Conservation (phyloP, 1,284 basidiomycete genomes). For the Coniferiporia sulphurascens region DNA sequence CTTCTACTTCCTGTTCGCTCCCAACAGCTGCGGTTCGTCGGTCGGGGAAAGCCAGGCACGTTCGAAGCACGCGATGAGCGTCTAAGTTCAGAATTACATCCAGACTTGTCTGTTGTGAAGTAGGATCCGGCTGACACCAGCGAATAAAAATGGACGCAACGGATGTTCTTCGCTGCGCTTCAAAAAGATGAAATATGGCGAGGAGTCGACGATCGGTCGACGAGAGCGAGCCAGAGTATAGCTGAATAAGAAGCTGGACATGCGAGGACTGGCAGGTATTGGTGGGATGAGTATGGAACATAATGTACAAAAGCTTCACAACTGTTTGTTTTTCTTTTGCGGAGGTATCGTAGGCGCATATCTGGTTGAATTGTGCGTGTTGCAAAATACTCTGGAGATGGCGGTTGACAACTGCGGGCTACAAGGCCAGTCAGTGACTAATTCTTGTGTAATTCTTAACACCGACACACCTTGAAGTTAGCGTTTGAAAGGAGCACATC, state of each 20-base stretch:
- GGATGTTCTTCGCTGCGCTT: conserved; percentile 64
- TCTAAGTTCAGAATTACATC: conserved; percentile 73
- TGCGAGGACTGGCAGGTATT: conserved; percentile 83
- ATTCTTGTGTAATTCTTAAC: neutral
- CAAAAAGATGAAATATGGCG: conserved; percentile 75
- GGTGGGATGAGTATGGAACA: conserved; percentile 72
- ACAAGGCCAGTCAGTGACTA: neutral
- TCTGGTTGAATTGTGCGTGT: conserved; percentile 50
- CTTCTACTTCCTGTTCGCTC: conserved; percentile 30
- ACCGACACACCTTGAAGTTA: conserved; percentile 53
- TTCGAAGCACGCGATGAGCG: conserved; percentile 61
- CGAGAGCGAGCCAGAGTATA: conserved; percentile 73
- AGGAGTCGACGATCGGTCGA: conserved; percentile 62
- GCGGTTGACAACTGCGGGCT: conserved; percentile 62
- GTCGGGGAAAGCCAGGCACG: conserved; percentile 69
- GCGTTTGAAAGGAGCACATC: conserved; percentile 38
- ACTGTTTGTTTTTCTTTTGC: conserved; percentile 39
- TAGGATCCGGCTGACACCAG: conserved; percentile 53
- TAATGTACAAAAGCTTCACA: conserved; percentile 49
- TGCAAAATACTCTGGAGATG: conserved; percentile 59
- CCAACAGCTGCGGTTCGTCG: conserved; percentile 38
- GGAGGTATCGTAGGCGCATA: conserved; percentile 25
- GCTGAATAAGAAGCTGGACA: conserved; percentile 64
- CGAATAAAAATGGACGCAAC: conserved; percentile 52
- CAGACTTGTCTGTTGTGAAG: conserved; percentile 42